Evolutionary conservation across 208 protist genomes (phyloP).

Genomic region (Leishmania arabica): DNA sequence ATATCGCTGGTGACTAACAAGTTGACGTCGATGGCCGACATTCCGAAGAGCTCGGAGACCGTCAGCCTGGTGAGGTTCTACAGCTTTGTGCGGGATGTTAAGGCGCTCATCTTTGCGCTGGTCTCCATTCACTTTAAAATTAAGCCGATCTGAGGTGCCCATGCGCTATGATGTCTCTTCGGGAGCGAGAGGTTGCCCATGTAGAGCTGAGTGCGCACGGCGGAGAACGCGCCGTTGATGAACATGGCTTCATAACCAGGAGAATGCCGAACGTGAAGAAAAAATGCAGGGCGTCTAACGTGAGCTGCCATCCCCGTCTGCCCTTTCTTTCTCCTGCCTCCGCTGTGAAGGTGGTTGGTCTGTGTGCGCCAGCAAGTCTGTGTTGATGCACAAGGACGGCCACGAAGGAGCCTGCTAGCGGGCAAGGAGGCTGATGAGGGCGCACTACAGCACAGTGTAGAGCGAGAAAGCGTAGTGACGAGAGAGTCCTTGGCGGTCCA

Average conservation of each 20-base stretch:
- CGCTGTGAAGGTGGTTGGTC: not conserved
- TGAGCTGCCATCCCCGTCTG: not conserved
- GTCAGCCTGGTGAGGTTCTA: constrained; percentile 74
- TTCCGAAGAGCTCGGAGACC: constrained; percentile 47
- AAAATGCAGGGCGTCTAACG: not conserved
- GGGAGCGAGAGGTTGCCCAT: not conserved
- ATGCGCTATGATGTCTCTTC: not conserved
- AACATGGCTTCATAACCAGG: not conserved
- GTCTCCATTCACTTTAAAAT: constrained; percentile 91
- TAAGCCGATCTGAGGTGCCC: constrained; percentile 49
- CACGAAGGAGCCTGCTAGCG: not conserved
- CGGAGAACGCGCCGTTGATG: not conserved
- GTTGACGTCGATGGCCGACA: constrained; percentile 77
- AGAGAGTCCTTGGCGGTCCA: not conserved
- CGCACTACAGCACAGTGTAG: not conserved
- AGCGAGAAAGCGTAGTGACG: not conserved
- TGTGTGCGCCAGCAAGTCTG: not conserved
- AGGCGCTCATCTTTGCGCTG: constrained; percentile 76
- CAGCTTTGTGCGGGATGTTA: constrained; percentile 82
- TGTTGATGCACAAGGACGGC: not conserved
- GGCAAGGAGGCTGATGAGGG: too few relatives aligned
- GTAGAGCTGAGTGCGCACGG: not conserved
- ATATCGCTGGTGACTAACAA: constrained; percentile 90
- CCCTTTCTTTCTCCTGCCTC: not conserved
- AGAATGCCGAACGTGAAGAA: not conserved